Conservation (phyloP, 202 grass and related monocot species). For the Schoenoplectus triqueter region DNA sequence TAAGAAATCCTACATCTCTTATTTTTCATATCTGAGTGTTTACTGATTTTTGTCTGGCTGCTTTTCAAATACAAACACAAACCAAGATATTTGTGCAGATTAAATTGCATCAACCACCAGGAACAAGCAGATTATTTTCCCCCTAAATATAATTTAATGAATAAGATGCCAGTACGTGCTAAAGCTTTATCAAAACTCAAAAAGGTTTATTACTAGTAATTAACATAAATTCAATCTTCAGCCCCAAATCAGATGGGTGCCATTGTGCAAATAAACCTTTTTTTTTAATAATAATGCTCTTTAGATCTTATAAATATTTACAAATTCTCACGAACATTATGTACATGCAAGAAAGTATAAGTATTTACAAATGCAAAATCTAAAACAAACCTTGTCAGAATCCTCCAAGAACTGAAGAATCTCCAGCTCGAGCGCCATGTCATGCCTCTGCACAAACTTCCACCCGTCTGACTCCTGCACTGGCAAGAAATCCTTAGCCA, state of each 20-base stretch:
- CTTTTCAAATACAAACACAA: constrained; percentile 14
- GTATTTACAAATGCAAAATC: constrained; percentile 15
- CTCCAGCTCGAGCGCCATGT: constrained; percentile 59
- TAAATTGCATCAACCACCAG: background rate
- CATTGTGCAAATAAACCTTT: background rate
- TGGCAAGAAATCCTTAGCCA: constrained; percentile 59
- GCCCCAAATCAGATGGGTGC: background rate
- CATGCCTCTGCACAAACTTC: constrained; percentile 70
- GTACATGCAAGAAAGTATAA: background rate
- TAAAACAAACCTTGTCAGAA: constrained; percentile 42
- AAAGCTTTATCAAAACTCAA: background rate
- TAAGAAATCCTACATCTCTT: constrained; percentile 18
- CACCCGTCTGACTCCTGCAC: constrained; percentile 71
- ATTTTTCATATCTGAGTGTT: background rate
- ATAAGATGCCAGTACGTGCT: background rate
- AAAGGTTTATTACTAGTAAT: background rate
- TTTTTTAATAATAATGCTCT: background rate
- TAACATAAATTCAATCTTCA: background rate
- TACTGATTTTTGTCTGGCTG: background rate
- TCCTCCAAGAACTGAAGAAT: constrained; percentile 60
- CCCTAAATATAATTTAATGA: background rate
- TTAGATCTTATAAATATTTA: background rate
- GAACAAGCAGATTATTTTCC: background rate
- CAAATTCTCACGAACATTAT: background rate
- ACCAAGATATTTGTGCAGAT: constrained; percentile 6